Conservation (phyloP, 2,329 filamentous ascomycete genomes). For the Thielaviopsis ethacetica region DNA sequence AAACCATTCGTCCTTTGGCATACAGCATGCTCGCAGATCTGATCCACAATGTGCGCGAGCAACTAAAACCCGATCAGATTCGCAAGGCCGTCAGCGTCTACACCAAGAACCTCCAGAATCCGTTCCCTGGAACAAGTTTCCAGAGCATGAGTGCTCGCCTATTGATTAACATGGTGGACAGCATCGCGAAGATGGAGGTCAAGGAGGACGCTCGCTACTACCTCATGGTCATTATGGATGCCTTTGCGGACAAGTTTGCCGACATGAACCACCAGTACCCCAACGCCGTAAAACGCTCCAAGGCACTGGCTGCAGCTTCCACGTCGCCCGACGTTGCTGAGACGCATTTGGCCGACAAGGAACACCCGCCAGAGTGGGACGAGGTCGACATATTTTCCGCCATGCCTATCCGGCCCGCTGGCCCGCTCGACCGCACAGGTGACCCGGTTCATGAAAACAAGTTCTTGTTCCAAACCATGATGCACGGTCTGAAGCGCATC, state of each 20-base stretch:
- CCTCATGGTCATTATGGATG: constrained; percentile 91
- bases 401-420: constrained; percentile 67
- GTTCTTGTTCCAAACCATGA: constrained; percentile 89
- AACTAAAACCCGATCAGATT: constrained; percentile 79
- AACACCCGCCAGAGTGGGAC: constrained; percentile 80
- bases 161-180: constrained; percentile 93
- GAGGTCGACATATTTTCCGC: constrained; percentile 95
- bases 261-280: constrained; percentile 94
- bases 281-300: constrained; percentile 87
- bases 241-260: constrained; percentile 95
- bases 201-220: constrained; percentile 92
- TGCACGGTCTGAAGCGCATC: constrained; percentile 77
- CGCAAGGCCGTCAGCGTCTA: constrained; percentile 93
- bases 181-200: constrained; percentile 83
- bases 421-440: constrained; percentile 70
- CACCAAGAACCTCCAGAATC: constrained; percentile 87
- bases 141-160: constrained; percentile 99
- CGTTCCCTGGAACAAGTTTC: constrained; percentile 93
- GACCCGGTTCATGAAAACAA: constrained; percentile 95
- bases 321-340: constrained; percentile 62
- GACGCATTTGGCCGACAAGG: constrained; percentile 69
- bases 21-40: constrained; percentile 98
- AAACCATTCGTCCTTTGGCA: constrained; percentile 85
- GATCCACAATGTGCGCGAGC: constrained; percentile 89
- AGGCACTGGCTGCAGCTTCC: constrained; percentile 24